phyloP scores from a whole-genome alignment of 2,329 filamentous ascomycete genomes.

The Botryosphaeria dothidea region DNA sequence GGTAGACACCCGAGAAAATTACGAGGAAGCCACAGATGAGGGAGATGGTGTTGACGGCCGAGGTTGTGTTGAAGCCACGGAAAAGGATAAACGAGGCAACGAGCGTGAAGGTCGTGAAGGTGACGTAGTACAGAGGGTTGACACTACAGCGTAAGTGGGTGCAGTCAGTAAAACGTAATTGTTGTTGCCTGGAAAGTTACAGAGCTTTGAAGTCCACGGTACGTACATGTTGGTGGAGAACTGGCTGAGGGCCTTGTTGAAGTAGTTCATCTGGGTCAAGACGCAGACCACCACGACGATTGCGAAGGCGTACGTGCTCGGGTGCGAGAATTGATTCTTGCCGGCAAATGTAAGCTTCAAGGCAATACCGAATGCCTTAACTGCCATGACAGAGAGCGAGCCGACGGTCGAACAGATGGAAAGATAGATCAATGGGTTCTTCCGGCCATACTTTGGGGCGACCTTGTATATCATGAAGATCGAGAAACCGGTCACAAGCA shows the following conservation, averaged over 20 bases:
- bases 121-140: slow-evolving; percentile 96
- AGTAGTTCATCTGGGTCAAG: slow-evolving; percentile 99
- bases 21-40: slow-evolving; percentile 90
- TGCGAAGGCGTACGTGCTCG: slow-evolving; percentile 96
- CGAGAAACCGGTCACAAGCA: slow-evolving; percentile 78
- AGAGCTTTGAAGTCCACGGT: background rate
- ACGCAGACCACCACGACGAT: slow-evolving; percentile 94
- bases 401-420: slow-evolving; percentile 98
- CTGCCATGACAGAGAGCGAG: slow-evolving; percentile 97
- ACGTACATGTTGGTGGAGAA: slow-evolving; percentile 96
- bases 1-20: slow-evolving; percentile 93
- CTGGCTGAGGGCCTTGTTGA: slow-evolving; percentile 96
- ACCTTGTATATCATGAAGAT: slow-evolving; percentile 95
- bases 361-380: slow-evolving; percentile 97
- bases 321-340: slow-evolving; percentile 92
- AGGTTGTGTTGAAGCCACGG: slow-evolving; percentile 91
- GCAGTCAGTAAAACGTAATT: background rate
- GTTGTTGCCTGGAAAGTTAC: background rate
- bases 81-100: slow-evolving; percentile 96
- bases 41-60: slow-evolving; percentile 88
- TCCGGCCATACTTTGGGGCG: slow-evolving; percentile 85
- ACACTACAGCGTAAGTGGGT: slow-evolving; percentile 58
- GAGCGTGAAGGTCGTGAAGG: slow-evolving; percentile 92
- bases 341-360: slow-evolving; percentile 91
- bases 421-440: slow-evolving; percentile 93